phyloP scores from a whole-genome alignment of 1,284 basidiomycete species.

The Ustilago shanxiensis region DNA sequence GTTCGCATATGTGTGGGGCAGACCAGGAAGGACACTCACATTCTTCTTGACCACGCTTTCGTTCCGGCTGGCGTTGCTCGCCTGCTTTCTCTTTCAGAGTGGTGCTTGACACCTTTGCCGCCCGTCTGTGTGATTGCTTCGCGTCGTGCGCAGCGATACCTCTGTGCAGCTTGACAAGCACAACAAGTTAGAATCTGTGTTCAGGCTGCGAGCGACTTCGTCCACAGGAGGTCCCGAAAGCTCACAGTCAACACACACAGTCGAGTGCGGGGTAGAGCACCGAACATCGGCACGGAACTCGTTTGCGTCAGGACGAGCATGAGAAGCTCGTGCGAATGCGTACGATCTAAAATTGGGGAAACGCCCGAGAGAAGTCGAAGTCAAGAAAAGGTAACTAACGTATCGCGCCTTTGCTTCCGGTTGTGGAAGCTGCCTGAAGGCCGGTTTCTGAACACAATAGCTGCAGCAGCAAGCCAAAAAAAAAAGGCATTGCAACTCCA shows the following conservation, averaged over 20 bases:
- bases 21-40: background rate
- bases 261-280: conserved; percentile 20
- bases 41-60: background rate
- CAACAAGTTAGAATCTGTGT: too few species aligned
- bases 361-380: conserved; percentile 9
- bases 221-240: too few species aligned
- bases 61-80: conserved; percentile 32
- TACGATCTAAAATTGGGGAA: background rate
- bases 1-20: conserved; percentile 6
- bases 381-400: background rate
- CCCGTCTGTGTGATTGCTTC: too few species aligned
- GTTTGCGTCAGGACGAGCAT: conserved; percentile 11
- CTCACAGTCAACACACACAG: background rate
- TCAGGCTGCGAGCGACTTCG: too few species aligned
- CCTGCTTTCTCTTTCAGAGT: conserved; percentile 5
- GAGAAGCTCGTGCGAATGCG: conserved; percentile 21
- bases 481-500: conserved; percentile 6
- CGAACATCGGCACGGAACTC: background rate
- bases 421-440: conserved; percentile 5
- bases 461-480: background rate
- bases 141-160: too few species aligned
- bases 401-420: conserved; percentile 5
- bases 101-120: too few species aligned
- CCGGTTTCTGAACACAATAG: conserved; percentile 7
- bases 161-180: too few species aligned